Base-by-base conservation (phyloP, 257 asterid species). In the Phtheirospermum japonicum region DNA sequence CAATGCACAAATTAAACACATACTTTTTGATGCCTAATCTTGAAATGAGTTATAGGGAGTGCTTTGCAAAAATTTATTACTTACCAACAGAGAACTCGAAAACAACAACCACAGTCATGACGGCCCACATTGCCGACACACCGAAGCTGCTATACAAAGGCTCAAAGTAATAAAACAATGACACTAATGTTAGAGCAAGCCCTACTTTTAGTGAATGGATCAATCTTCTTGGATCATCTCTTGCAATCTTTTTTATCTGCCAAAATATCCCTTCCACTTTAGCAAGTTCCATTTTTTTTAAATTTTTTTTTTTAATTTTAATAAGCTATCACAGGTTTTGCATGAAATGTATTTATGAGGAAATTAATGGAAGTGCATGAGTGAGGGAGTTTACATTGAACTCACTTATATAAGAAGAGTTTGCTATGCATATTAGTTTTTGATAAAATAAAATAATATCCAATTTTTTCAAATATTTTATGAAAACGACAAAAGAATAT, bases 91-190 rank as follows among this genome's bases (percentile, higher is more conserved):
- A 81, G 72, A 85, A 88, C 23, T 88, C 96, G 7, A 85, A 85
- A n/a, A 88, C 85, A 1, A 88, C 95, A 0, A 88, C 96, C 4
- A 85, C 96, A 9, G 96, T 88, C 76, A 83, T 80, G 7, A 88
- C 87, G 42, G 92, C 96, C 96, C 95, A 88, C 92, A 83, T 83
- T 10, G 92, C 77, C 0, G 89, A 76, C 59, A 66, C 85, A 11
- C 95, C 90, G 62, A 88, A 88, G 70, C 64, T 77, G 45, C 63
- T 73, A 43, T 88, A 85, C 56, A 83, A 67, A 66, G 96, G 90
- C 58, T 79, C 78, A 51, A 83, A 75, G 72, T 88, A 88, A 45
- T 88, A 88, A 70, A 85, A 75, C 55, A 88, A 67, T 0, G 95
- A 85, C 8, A 85, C 87, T 53, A 88, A 64, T 0, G 89, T 76